Evolutionary conservation across 306 rosid species (phyloP).

Genomic region (Crataegus laevigata): DNA sequence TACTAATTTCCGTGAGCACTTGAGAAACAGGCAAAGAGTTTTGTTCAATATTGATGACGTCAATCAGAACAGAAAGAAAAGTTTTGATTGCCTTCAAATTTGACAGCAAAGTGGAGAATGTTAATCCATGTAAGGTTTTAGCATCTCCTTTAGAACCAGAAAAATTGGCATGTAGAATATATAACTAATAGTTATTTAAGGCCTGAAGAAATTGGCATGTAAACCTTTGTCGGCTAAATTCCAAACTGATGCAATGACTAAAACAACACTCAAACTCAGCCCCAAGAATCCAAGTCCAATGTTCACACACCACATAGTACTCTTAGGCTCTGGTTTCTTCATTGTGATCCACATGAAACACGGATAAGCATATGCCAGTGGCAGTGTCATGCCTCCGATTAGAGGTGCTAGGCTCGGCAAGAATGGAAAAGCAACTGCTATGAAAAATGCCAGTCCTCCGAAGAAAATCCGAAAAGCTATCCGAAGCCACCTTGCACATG

Average conservation of each 20-base stretch:
- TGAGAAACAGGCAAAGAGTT: too few species aligned
- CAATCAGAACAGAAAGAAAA: too few species aligned
- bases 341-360: conserved; percentile 72
- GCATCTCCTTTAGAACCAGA: too few species aligned
- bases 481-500: conserved; percentile 35
- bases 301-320: conserved; percentile 33
- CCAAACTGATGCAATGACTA: conserved; percentile 37
- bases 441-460: conserved; percentile 43
- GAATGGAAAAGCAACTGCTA: conserved; percentile 58
- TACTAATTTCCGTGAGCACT: too few species aligned
- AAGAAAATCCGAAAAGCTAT: conserved; percentile 33
- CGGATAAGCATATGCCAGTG: conserved; percentile 60
- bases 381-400: conserved; percentile 51
- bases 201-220: conserved; percentile 54
- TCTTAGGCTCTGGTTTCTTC: conserved; percentile 34
- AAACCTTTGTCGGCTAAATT: conserved; percentile 33
- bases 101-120: too few species aligned
- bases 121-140: too few species aligned
- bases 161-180: background rate
- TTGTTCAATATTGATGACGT: too few species aligned
- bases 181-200: conserved; percentile 1
- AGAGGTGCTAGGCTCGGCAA: conserved; percentile 37
- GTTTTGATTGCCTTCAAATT: too few species aligned
- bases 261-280: conserved; percentile 26
- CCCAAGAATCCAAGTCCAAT: conserved; percentile 46